A percentile compares a stretch with the other conserved stretches of the same genome.
Conservation (phyloP, 768 basidiomycete genomes). For the Boletus pseudo-olivaceus region DNA sequence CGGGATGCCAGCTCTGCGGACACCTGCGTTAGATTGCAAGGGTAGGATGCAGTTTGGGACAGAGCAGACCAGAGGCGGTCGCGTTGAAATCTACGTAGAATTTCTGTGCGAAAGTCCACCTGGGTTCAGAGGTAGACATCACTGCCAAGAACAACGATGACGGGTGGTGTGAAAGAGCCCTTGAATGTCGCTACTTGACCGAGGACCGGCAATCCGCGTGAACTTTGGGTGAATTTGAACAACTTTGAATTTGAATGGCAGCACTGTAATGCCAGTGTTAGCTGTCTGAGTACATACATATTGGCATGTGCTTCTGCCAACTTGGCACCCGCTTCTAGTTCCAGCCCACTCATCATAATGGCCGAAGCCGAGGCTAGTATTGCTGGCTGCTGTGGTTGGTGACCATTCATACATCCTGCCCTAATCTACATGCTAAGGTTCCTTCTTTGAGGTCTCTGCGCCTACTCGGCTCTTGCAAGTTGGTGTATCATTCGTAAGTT, state of each 20-base stretch:
- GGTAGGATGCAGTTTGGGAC: not conserved
- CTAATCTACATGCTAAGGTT: not conserved
- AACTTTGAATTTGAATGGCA: too few species aligned
- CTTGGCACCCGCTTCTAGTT: not conserved
- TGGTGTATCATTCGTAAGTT: slow-evolving; percentile 28
- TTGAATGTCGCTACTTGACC: not conserved
- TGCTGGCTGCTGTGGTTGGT: slow-evolving; percentile 25
- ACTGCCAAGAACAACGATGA: not conserved
- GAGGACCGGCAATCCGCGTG: not conserved
- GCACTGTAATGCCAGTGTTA: too few species aligned
- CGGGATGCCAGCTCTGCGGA: slow-evolving; percentile 47
- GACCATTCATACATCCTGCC: not conserved
- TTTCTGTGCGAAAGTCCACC: slow-evolving; percentile 31
- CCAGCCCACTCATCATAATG: slow-evolving; percentile 11
- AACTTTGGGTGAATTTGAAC: not conserved
- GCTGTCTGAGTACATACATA: too few species aligned
- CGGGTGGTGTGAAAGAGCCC: not conserved
- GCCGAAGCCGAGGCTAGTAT: slow-evolving; percentile 7
- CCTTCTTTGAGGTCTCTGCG: slow-evolving; percentile 12
- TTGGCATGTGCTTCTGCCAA: too few species aligned
- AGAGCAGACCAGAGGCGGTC: slow-evolving; percentile 23
- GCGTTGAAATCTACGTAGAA: slow-evolving; percentile 26
- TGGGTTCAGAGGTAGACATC: slow-evolving; percentile 22
- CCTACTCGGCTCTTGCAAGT: slow-evolving; percentile 10
- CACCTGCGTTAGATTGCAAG: slow-evolving; percentile 13